phyloP scores from a whole-genome alignment of 345 rosid genomes.

The Camelina sativa region DNA sequence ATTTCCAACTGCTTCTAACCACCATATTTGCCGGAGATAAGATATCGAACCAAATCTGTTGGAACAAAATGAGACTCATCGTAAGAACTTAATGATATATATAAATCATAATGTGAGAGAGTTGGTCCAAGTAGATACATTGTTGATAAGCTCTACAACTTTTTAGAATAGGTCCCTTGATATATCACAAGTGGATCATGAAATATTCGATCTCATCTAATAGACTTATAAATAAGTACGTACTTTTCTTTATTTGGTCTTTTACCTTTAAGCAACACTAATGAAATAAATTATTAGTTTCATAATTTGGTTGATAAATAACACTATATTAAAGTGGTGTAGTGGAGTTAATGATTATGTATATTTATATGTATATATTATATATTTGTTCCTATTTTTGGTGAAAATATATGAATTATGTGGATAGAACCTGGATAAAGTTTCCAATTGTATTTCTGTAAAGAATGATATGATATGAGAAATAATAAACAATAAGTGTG shows the following conservation, averaged over 20 bases:
- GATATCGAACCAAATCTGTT: constrained; percentile 68
- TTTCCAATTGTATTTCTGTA: neutral
- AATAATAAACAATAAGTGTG: neutral
- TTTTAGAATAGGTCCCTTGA: neutral
- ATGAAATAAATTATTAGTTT: neutral
- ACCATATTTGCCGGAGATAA: constrained; percentile 96
- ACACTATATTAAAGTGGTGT: neutral
- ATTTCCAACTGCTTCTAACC: constrained; percentile 88
- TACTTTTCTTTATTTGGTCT: neutral
- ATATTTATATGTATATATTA: constrained; percentile 1
- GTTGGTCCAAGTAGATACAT: constrained; percentile 18
- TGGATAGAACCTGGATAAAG: constrained; percentile 34
- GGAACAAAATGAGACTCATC: neutral
- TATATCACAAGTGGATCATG: constrained; percentile 23
- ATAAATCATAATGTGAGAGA: neutral
- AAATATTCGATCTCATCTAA: constrained; percentile 37
- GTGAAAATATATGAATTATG: constrained; percentile 21
- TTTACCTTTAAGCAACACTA: constrained; percentile 1
- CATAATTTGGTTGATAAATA: neutral
- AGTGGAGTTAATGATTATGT: constrained; percentile 3
- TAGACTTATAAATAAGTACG: constrained; percentile 3
- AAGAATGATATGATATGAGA: neutral
- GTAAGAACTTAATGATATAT: neutral
- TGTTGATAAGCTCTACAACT: constrained; percentile 3
- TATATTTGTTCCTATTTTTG: neutral